Conservation (phyloP, 1,284 basidiomycete species). For the Marasmius fiardii region DNA sequence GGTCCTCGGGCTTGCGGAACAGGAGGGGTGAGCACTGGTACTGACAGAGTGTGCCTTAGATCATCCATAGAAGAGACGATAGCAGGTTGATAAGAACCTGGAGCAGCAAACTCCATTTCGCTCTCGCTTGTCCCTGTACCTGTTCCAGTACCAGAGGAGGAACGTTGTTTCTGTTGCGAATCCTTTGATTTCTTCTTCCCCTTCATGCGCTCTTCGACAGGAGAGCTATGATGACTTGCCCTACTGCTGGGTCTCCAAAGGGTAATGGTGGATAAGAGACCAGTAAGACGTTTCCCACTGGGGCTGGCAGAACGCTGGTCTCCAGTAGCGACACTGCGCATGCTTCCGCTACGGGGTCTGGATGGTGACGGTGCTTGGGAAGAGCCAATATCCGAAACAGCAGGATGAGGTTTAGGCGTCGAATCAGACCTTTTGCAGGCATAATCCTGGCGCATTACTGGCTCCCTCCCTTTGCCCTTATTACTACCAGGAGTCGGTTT, state of each 20-base stretch:
- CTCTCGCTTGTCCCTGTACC: neutral
- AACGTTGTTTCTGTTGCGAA: neutral
- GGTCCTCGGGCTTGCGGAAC: neutral
- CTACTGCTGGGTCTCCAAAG: neutral
- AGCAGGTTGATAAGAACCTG: neutral
- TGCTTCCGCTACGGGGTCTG: neutral
- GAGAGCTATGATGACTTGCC: neutral
- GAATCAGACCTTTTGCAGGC: too few species aligned
- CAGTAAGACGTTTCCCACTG: neutral
- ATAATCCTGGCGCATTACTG: neutral
- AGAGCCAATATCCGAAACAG: neutral
- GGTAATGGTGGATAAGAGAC: neutral
- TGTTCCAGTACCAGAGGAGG: neutral
- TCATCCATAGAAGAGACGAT: neutral
- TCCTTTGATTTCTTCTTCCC: neutral
- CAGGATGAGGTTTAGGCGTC: neutral
- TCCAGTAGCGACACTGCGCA: neutral
- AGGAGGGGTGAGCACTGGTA: neutral
- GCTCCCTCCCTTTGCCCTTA: neutral
- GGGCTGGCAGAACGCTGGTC: neutral
- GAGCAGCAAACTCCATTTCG: constrained; percentile 1
- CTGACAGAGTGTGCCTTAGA: neutral
- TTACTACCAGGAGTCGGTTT: too few species aligned
- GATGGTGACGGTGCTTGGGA: neutral
- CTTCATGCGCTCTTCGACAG: neutral